Evolutionary conservation across 495 filamentous ascomycete species (phyloP).

Genomic region (Podospora pseudopauciseta): DNA sequence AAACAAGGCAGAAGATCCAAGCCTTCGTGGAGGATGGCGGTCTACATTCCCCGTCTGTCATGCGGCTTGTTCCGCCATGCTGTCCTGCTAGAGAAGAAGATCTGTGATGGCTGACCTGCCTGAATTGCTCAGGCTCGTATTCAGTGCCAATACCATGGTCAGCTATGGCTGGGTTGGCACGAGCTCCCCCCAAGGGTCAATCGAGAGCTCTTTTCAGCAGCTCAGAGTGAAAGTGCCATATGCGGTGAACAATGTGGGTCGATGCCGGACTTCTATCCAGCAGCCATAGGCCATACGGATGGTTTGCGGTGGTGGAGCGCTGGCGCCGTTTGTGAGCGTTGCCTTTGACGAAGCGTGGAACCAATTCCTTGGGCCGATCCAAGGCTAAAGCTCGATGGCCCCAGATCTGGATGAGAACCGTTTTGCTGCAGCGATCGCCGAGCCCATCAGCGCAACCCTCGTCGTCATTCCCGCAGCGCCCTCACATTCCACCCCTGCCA

Average conservation of each 20-base stretch:
- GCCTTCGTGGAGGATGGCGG: background rate
- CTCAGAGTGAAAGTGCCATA: background rate
- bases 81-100: background rate
- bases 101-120: background rate
- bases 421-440: slow-evolving; percentile 6
- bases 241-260: background rate
- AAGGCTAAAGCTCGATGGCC: background rate
- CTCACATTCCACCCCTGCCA: background rate
- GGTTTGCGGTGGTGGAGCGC: background rate
- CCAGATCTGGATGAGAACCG: slow-evolving; percentile 6
- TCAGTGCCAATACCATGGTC: background rate
- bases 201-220: background rate
- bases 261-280: background rate
- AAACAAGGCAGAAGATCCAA: background rate
- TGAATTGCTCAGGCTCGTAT: background rate
- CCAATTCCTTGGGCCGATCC: background rate
- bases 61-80: background rate
- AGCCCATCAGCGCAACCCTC: slow-evolving; percentile 2
- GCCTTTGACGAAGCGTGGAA: background rate
- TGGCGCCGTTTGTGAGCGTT: background rate
- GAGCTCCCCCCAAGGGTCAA: too few relatives aligned
- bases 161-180: background rate
- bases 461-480: background rate
- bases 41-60: background rate
- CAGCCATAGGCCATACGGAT: background rate